These are phyloP conservation scores for Condylostoma magnum DNA, from an alignment of 169 alveolate genomes.

Conservation along the genomic window DNA sequence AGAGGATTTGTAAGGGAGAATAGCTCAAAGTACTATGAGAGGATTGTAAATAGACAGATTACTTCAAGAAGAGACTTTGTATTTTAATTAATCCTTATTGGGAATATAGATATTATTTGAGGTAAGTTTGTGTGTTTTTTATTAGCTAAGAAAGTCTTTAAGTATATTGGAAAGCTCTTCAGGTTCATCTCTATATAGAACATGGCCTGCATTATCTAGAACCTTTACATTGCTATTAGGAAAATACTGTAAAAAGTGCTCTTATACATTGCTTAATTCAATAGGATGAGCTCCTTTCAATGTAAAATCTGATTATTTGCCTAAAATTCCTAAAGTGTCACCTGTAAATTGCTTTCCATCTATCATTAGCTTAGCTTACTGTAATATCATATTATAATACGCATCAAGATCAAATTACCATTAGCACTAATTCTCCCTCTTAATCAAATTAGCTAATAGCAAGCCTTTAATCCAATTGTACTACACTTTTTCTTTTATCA, in stretches of 20 bases:
- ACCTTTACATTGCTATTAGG: constrained; percentile 26
- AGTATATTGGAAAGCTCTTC: too few relatives aligned
- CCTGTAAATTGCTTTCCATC: background rate
- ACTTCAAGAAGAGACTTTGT: too few relatives aligned
- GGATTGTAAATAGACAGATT: too few relatives aligned
- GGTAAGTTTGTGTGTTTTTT: too few relatives aligned
- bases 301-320: constrained; percentile 27
- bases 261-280: background rate
- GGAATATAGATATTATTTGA: too few relatives aligned
- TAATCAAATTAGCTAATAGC: background rate
- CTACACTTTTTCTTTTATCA: too few relatives aligned
- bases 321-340: constrained; percentile 25
- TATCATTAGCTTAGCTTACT: constrained; percentile 27
- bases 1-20: too few relatives aligned
- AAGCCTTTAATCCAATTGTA: too few relatives aligned
- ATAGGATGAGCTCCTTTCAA: background rate
- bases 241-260: constrained; percentile 24
- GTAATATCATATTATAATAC: constrained; percentile 1
- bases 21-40: too few relatives aligned
- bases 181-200: constrained; percentile 33
- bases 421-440: constrained; percentile 10
- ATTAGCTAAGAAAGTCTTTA: too few relatives aligned
- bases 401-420: constrained; percentile 36
- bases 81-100: too few relatives aligned
- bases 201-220: constrained; percentile 33